These are phyloP conservation scores for Rhizomucor miehei DNA, from an alignment of 371 early-diverging fungal genomes.

Conservation along the genomic window DNA sequence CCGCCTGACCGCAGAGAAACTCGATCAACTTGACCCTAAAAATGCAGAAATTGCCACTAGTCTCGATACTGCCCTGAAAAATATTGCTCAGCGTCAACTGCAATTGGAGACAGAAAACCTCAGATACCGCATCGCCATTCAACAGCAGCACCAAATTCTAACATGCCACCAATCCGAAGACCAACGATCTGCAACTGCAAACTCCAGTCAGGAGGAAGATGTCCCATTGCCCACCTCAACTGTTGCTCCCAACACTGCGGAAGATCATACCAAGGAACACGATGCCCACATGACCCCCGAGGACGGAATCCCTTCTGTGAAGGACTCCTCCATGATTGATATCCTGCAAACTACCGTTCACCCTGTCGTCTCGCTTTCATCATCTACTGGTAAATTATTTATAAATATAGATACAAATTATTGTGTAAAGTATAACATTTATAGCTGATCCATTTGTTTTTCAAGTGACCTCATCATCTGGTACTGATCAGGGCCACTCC, in stretches of 20 bases:
- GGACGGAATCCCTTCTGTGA: constrained; percentile 19
- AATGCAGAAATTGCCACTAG: constrained; percentile 17
- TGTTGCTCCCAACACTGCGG: not conserved
- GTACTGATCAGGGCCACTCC: not conserved
- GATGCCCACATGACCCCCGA: constrained; percentile 18
- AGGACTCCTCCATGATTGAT: constrained; percentile 17
- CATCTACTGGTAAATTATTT: not conserved
- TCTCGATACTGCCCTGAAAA: constrained; percentile 30
- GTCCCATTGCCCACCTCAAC: constrained; percentile 7
- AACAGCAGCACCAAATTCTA: constrained; percentile 37
- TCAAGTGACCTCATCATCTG: constrained; percentile 1
- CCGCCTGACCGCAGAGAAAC: constrained; percentile 2
- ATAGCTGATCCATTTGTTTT: not conserved
- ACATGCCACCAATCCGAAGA: constrained; percentile 11
- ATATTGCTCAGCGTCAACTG: constrained; percentile 35
- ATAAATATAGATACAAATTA: not conserved
- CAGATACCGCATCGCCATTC: constrained; percentile 33
- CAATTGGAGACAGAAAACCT: constrained; percentile 41
- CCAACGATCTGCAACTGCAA: not conserved
- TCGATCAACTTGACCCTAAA: constrained; percentile 10
- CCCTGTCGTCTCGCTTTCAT: constrained; percentile 11
- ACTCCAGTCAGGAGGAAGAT: constrained; percentile 4
- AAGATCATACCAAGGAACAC: not conserved
- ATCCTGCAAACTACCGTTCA: constrained; percentile 13
- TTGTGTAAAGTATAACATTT: not conserved